phyloP scores from a whole-genome alignment of 768 basidiomycete genomes.

The Kwoniella bestiolae region DNA sequence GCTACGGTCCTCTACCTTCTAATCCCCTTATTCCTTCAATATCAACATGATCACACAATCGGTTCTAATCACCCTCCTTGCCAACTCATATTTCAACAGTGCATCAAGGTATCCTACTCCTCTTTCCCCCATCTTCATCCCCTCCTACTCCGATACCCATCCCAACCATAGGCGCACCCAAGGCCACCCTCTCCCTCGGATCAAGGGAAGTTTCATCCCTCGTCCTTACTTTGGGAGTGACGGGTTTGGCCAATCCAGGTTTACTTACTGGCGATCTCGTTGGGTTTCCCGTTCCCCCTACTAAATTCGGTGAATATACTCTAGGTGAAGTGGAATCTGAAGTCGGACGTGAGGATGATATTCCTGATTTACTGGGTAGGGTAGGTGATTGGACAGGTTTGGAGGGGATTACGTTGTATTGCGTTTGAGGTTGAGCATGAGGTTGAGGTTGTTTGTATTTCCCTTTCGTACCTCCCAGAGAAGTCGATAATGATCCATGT shows the following conservation, averaged over 20 bases:
- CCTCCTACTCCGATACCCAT: neutral
- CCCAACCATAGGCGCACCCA: constrained; percentile 12
- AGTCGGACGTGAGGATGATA: neutral
- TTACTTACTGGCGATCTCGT: neutral
- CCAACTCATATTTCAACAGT: neutral
- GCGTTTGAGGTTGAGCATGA: neutral
- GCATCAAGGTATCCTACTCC: constrained; percentile 2
- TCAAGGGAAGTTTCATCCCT: constrained; percentile 24
- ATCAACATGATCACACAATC: neutral
- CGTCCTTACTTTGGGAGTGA: constrained; percentile 26
- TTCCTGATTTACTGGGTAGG: neutral
- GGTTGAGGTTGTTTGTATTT: too few species aligned
- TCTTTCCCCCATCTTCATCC: constrained; percentile 1
- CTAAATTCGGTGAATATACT: neutral
- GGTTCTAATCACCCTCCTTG: too few species aligned
- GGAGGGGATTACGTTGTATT: neutral
- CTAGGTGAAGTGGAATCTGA: constrained; percentile 8
- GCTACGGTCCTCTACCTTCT: neutral
- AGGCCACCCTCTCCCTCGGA: constrained; percentile 12
- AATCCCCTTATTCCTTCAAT: neutral
- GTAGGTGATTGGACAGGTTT: neutral
- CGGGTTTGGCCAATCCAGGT: constrained; percentile 25
- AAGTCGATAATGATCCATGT: neutral
- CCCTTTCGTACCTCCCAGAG: neutral
- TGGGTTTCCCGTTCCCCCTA: too few species aligned